phyloP scores from a whole-genome alignment of 108 stramenopile species.

The Nannochloropsis salina region DNA sequence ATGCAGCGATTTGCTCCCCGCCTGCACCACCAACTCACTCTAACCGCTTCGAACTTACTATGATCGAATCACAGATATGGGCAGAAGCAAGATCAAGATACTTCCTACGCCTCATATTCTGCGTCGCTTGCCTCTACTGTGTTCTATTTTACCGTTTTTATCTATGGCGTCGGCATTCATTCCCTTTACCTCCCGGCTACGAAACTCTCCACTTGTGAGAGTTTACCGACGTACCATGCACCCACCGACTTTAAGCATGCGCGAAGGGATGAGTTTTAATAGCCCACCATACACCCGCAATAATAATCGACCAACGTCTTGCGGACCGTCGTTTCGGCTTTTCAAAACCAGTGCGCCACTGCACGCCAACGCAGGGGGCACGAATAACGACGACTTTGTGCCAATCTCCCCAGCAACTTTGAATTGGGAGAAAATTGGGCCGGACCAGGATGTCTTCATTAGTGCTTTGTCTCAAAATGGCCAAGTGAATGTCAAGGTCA shows the following conservation, averaged over 20 bases:
- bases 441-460: constrained; percentile 26
- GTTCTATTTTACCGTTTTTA: neutral
- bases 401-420: neutral
- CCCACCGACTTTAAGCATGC: neutral
- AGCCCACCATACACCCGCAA: neutral
- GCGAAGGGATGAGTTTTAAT: neutral
- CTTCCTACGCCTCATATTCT: too few species aligned
- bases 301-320: neutral
- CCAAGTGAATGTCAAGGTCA: constrained; percentile 31
- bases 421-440: neutral
- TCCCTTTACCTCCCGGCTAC: neutral
- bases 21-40: too few species aligned
- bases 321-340: neutral
- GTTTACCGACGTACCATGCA: neutral
- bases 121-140: neutral
- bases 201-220: neutral
- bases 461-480: constrained; percentile 33
- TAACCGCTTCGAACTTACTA: too few species aligned
- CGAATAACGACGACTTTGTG: neutral
- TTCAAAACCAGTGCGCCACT: neutral
- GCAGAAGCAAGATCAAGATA: too few species aligned
- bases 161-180: neutral
- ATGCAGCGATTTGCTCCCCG: too few species aligned
- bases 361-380: neutral
- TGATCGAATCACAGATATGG: too few species aligned